These are phyloP conservation scores for Saccharomyces hybrid DNA, from an alignment of 1,139 yeast species.

Conservation along the genomic window DNA sequence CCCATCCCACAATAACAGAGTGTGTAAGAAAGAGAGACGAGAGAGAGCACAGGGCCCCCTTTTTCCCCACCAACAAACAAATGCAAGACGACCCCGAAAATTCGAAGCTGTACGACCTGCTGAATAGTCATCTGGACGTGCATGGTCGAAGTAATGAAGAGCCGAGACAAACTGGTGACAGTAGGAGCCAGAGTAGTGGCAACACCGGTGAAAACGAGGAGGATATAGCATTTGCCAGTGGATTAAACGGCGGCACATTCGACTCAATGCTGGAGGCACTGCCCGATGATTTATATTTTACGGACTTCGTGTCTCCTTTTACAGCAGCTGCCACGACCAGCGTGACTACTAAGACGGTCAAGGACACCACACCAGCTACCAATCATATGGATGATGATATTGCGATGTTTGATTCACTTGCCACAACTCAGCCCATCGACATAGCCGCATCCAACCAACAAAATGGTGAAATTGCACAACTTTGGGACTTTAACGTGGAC, in stretches of 20 bases:
- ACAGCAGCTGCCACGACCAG: neutral
- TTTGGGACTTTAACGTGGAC: constrained; percentile 33
- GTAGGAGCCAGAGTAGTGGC: neutral
- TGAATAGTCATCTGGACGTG: neutral
- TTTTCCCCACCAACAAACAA: neutral
- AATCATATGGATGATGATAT: neutral
- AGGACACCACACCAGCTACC: neutral
- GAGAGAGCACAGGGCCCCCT: constrained; percentile 1
- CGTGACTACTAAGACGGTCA: neutral
- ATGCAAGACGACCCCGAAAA: constrained; percentile 1
- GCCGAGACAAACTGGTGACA: neutral
- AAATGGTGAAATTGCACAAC: constrained; percentile 34
- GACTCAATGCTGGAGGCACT: constrained; percentile 33
- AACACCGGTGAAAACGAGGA: neutral
- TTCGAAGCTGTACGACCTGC: constrained; percentile 1
- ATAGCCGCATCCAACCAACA: constrained; percentile 21
- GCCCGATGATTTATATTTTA: constrained; percentile 28
- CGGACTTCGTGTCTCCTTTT: constrained; percentile 5
- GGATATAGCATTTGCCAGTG: neutral
- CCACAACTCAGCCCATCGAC: constrained; percentile 8
- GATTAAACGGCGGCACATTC: constrained; percentile 13
- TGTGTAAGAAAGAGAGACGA: neutral
- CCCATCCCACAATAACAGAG: neutral
- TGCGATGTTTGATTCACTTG: neutral
- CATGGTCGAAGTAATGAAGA: neutral